These are phyloP conservation scores for Beauveria caledonica DNA, from an alignment of 2,329 filamentous ascomycete genomes.

Conservation along the genomic window DNA sequence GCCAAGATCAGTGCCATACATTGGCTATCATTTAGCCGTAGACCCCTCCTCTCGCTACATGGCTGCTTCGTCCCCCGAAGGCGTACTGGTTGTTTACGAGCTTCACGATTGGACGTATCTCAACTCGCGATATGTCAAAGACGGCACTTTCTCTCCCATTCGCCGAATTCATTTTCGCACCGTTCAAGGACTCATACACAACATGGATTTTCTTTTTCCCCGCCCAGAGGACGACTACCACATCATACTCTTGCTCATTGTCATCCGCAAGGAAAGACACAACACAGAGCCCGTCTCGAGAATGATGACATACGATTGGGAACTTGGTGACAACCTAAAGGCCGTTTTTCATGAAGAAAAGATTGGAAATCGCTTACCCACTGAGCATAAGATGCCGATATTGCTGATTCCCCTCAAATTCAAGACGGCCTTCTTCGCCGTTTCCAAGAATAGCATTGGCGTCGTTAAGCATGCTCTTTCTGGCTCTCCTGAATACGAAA, in stretches of 20 bases:
- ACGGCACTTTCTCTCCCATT: constrained; percentile 50
- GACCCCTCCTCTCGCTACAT: constrained; percentile 66
- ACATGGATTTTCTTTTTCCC: constrained; percentile 79
- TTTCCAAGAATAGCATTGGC: constrained; percentile 52
- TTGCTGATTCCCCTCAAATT: constrained; percentile 66
- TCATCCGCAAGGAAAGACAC: constrained; percentile 34
- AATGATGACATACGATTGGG: constrained; percentile 55
- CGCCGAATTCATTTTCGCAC: constrained; percentile 33
- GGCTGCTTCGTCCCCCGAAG: constrained; percentile 63
- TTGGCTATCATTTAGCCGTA: constrained; percentile 60
- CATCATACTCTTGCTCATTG: constrained; percentile 67
- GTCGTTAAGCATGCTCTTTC: constrained; percentile 48
- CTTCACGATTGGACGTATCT: constrained; percentile 49
- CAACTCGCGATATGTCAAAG: constrained; percentile 38
- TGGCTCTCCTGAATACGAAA: constrained; percentile 39
- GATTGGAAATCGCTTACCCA: constrained; percentile 41
- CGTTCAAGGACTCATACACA: constrained; percentile 68
- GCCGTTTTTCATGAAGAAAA: constrained; percentile 38
- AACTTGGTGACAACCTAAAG: constrained; percentile 39
- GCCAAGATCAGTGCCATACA: constrained; percentile 50
- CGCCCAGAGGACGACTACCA: constrained; percentile 55
- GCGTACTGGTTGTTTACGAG: constrained; percentile 63
- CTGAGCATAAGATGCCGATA: constrained; percentile 51
- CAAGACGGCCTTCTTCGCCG: constrained; percentile 60
- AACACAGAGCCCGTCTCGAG: constrained; percentile 29